Conservation (phyloP, 352 stramenopile species). For the Thalassiosira oceanica region DNA sequence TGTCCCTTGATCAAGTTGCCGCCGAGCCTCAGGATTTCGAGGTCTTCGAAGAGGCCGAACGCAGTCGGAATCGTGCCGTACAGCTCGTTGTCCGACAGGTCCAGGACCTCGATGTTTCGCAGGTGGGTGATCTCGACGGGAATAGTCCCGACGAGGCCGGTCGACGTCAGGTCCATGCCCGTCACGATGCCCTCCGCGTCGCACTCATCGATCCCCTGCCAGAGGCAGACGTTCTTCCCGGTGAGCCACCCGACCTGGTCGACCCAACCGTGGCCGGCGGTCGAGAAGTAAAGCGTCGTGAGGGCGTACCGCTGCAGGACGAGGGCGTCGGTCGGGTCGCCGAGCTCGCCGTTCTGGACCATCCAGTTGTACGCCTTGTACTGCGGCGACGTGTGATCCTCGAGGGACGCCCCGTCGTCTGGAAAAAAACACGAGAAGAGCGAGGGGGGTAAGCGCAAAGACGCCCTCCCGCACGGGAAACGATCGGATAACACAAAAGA, state of each 20-base stretch:
- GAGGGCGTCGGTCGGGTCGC: slow-evolving; percentile 19
- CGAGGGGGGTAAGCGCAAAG: neutral
- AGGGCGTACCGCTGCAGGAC: slow-evolving; percentile 40
- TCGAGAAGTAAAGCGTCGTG: slow-evolving; percentile 33
- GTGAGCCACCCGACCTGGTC: slow-evolving; percentile 18
- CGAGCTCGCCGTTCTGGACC: neutral
- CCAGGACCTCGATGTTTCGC: slow-evolving; percentile 22
- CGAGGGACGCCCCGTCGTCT: slow-evolving; percentile 12
- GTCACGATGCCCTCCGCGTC: slow-evolving; percentile 21
- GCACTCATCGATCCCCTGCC: slow-evolving; percentile 18
- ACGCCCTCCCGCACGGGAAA: neutral
- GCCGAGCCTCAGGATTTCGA: slow-evolving; percentile 32
- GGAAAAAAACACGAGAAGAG: neutral
- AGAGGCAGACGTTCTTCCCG: slow-evolving; percentile 19
- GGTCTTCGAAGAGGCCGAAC: slow-evolving; percentile 34
- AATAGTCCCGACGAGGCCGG: slow-evolving; percentile 37
- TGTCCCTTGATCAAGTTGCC: slow-evolving; percentile 32
- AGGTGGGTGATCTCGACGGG: slow-evolving; percentile 32
- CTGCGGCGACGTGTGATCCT: slow-evolving; percentile 28
- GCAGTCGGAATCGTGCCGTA: slow-evolving; percentile 41
- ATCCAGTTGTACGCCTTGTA: slow-evolving; percentile 41
- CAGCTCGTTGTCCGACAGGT: slow-evolving; percentile 38
- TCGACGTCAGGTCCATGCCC: slow-evolving; percentile 18
- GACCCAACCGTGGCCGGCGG: slow-evolving; percentile 18
- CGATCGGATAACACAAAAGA: neutral